Conservation (phyloP, 208 protist genomes). For the Crithidia expoeki region DNA sequence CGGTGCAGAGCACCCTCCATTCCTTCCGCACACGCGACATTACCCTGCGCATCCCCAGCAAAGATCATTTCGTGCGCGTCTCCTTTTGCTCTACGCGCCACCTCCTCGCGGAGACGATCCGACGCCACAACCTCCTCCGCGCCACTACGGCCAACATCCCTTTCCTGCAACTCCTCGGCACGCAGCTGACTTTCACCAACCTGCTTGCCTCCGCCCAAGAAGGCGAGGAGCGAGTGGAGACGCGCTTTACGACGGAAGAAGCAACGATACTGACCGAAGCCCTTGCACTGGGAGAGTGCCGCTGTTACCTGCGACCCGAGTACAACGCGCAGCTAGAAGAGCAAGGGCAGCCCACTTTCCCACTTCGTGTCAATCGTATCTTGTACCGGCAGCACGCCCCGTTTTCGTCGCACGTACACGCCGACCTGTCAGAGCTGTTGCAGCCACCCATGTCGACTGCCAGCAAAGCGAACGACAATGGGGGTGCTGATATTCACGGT, state of each 20-base stretch:
- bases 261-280: constrained; percentile 63
- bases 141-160: constrained; percentile 34
- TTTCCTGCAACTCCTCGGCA: constrained; percentile 67
- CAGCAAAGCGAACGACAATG: neutral
- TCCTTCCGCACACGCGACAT: constrained; percentile 70
- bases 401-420: constrained; percentile 66
- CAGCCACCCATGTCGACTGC: neutral
- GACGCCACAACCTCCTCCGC: constrained; percentile 55
- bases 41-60: constrained; percentile 53
- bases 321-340: constrained; percentile 42
- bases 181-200: constrained; percentile 71
- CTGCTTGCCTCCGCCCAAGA: constrained; percentile 62
- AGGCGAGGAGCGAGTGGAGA: constrained; percentile 76
- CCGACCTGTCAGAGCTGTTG: constrained; percentile 44
- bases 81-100: constrained; percentile 52
- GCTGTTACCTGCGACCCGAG: constrained; percentile 49
- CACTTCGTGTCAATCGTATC: constrained; percentile 43
- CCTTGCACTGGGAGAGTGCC: constrained; percentile 77
- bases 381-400: constrained; percentile 53
- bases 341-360: constrained; percentile 35
- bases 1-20: constrained; percentile 31
- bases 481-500: neutral
- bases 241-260: constrained; percentile 55
- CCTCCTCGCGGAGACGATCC: constrained; percentile 58
- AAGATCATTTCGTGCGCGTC: constrained; percentile 48